Conservation (phyloP, 495 filamentous ascomycete genomes). For the Aspergillus cristatus region DNA sequence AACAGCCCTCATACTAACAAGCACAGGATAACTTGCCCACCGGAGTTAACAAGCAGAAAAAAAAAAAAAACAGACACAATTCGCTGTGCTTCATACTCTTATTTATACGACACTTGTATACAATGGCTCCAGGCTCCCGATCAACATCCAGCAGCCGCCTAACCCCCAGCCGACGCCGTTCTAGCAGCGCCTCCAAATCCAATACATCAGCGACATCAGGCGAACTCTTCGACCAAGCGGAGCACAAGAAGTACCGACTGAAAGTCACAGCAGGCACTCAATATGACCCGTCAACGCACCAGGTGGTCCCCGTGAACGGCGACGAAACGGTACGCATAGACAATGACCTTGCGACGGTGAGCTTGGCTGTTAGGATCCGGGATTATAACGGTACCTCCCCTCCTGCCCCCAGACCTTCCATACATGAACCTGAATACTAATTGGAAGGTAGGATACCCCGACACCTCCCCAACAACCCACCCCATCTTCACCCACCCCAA, state of each 20-base stretch:
- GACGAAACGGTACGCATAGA: conserved; percentile 45
- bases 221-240: not conserved
- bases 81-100: no score
- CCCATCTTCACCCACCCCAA: conserved; percentile 63
- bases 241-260: conserved; percentile 23
- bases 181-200: no score
- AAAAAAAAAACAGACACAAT: no score
- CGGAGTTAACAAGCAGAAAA: no score
- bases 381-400: conserved; percentile 41
- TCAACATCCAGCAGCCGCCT: no score
- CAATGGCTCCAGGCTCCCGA: no score
- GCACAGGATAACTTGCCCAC: no score
- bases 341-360: conserved; percentile 48
- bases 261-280: conserved; percentile 53
- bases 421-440: conserved; percentile 6
- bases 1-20: no score
- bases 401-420: conserved; percentile 1
- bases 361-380: conserved; percentile 62
- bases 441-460: conserved; percentile 48
- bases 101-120: no score
- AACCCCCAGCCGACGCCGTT: no score
- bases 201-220: no score
- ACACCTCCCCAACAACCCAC: conserved; percentile 46
- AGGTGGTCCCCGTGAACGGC: conserved; percentile 63
- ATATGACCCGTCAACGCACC: conserved; percentile 59